Evolutionary conservation across 306 rosid species (phyloP).

Genomic region (Begonia fuchsioides): DNA sequence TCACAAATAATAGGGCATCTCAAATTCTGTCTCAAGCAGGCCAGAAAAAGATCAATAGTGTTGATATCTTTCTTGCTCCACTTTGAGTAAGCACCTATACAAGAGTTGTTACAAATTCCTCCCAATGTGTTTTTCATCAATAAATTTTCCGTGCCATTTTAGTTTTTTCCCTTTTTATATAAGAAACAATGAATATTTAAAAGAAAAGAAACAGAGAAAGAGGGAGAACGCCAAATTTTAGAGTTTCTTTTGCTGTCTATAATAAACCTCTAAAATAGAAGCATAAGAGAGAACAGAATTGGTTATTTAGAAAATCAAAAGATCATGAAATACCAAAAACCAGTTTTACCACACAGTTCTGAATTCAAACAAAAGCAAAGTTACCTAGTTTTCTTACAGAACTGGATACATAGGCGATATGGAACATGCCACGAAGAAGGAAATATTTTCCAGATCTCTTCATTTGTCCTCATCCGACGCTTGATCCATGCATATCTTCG

Average conservation of each 20-base stretch:
- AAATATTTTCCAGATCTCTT: constrained; percentile 92
- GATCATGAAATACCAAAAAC: background rate
- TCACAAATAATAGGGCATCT: no score
- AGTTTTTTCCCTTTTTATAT: no score
- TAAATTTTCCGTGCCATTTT: background rate
- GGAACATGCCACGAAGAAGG: constrained; percentile 95
- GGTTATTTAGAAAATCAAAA: background rate
- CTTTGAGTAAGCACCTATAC: no score
- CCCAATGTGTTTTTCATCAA: background rate
- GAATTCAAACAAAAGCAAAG: constrained; percentile 9
- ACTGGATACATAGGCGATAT: constrained; percentile 83
- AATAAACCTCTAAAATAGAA: constrained; percentile 1
- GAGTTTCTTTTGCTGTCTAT: background rate
- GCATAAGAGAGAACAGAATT: background rate
- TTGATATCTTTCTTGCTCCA: no score
- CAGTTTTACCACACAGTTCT: background rate
- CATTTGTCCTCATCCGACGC: constrained; percentile 95
- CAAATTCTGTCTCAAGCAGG: no score
- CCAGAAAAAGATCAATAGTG: no score
- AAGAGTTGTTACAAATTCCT: no score
- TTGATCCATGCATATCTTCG: constrained; percentile 99
- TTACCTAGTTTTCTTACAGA: constrained; percentile 90
- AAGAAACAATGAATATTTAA: no score
- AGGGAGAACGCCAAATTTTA: no score
- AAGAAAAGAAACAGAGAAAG: no score